Conservation (phyloP, 2,329 filamentous ascomycete genomes). For the Davidsoniella eucalypti region DNA sequence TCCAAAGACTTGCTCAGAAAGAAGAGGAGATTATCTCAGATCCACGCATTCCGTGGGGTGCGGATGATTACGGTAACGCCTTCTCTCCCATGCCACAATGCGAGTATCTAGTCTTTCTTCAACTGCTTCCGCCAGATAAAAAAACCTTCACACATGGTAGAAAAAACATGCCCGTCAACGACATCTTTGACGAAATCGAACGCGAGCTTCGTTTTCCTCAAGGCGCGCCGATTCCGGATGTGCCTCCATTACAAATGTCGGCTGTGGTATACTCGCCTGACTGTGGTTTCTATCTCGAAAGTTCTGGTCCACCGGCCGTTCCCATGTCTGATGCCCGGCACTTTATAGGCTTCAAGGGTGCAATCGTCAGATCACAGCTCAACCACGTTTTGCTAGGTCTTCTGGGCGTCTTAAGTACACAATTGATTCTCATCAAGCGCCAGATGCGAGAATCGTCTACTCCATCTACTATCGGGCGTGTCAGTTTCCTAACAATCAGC, state of each 20-base stretch:
- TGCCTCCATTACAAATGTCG: conserved; percentile 44
- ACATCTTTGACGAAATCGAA: conserved; percentile 33
- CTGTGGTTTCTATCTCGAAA: conserved; percentile 49
- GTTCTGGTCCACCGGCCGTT: conserved; percentile 43
- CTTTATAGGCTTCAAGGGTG: conserved; percentile 42
- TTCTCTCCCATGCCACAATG: conserved; percentile 30
- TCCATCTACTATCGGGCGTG: conserved; percentile 48
- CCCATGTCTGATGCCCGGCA: conserved; percentile 35
- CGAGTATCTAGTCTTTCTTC: conserved; percentile 76
- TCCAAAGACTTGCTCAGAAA: conserved; percentile 44
- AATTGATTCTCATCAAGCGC: conserved; percentile 43
- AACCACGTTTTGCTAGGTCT: conserved; percentile 43
- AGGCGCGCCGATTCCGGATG: conserved; percentile 37
- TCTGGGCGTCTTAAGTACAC: conserved; percentile 39
- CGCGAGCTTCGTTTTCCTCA: conserved; percentile 44
- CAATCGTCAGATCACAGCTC: conserved; percentile 38
- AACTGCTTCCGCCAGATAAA: conserved; percentile 44
- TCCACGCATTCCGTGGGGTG: conserved; percentile 55
- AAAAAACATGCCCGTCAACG: conserved; percentile 13
- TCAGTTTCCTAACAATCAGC: conserved; percentile 48
- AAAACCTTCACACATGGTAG: conserved; percentile 1
- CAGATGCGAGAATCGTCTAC: conserved; percentile 53
- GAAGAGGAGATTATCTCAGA: conserved; percentile 45
- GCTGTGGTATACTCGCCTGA: conserved; percentile 51
- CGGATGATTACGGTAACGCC: conserved; percentile 39